Percentiles rank a stretch among this genome's conserved stretches.
phyloP scores from a whole-genome alignment of 2,329 filamentous ascomycete species.

The Tolypocladium inflatum region DNA sequence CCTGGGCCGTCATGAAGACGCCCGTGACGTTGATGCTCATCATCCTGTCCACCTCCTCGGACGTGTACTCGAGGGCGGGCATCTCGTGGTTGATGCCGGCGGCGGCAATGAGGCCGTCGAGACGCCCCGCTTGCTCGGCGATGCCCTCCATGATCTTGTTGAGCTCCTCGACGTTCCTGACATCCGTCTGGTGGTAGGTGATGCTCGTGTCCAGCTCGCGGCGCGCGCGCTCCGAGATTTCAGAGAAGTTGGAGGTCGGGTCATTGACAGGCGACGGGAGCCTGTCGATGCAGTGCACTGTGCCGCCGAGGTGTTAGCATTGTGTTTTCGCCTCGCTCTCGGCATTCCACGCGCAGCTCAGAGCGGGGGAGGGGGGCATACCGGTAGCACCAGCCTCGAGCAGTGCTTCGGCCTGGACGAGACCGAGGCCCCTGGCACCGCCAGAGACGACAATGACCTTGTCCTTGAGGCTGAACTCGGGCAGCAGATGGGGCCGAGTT shows the following conservation, averaged over 20 bases:
- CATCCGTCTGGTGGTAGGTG: slow-evolving; percentile 71
- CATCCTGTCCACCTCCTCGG: slow-evolving; percentile 67
- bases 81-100: slow-evolving; percentile 75
- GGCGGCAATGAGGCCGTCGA: slow-evolving; percentile 69
- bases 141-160: slow-evolving; percentile 61
- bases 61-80: slow-evolving; percentile 69
- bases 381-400: slow-evolving; percentile 68
- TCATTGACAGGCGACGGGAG: slow-evolving; percentile 39
- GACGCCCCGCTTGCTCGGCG: slow-evolving; percentile 55
- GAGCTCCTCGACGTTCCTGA: slow-evolving; percentile 60
- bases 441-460: slow-evolving; percentile 72
- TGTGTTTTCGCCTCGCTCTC: neutral
- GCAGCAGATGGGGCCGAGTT: slow-evolving; percentile 30
- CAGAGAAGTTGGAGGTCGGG: slow-evolving; percentile 48
- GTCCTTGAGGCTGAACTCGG: slow-evolving; percentile 67
- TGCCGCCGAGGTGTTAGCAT: neutral
- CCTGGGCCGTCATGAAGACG: slow-evolving; percentile 76
- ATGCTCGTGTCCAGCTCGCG: slow-evolving; percentile 58
- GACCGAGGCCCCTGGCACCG: slow-evolving; percentile 65
- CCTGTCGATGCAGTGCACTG: slow-evolving; percentile 58
- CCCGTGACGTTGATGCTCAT: slow-evolving; percentile 83
- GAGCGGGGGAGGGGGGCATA: slow-evolving; percentile 13
- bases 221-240: slow-evolving; percentile 52
- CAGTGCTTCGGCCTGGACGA: slow-evolving; percentile 70
- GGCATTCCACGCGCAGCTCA: neutral